Conservation (phyloP, 1,139 yeast genomes). For the Blastobotrys petasosporus region DNA sequence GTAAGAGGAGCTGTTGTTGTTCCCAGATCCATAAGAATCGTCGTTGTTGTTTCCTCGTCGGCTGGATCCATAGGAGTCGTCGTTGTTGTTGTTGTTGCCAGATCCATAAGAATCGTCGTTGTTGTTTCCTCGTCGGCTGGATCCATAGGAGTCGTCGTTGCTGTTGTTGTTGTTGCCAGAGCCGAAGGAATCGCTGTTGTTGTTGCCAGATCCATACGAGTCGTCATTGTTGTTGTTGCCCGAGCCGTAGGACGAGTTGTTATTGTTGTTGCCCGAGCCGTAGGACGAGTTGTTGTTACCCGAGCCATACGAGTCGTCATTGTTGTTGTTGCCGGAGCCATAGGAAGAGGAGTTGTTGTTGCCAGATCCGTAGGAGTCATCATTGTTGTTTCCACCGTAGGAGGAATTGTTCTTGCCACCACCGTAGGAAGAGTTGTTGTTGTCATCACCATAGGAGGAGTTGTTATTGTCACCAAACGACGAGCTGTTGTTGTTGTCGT, state of each 20-base stretch:
- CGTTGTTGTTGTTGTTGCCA: not conserved
- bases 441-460: not conserved
- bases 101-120: conserved; percentile 6
- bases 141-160: not conserved
- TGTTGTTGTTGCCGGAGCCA: not conserved
- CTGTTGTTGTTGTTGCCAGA: conserved; percentile 2
- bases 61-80: conserved; percentile 3
- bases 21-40: not conserved
- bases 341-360: not conserved
- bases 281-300: not conserved
- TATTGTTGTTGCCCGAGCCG: not conserved
- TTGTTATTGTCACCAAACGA: not conserved
- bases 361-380: not conserved
- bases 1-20: not conserved
- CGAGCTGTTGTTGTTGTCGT: conserved; percentile 1
- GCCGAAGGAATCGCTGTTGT: conserved; percentile 2
- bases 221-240: not conserved
- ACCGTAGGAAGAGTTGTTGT: not conserved
- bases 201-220: not conserved
- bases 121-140: not conserved
- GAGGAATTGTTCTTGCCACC: conserved; percentile 1
- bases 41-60: conserved; percentile 3
- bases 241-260: not conserved
- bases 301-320: not conserved
- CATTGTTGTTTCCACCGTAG: not conserved